Evolutionary conservation across 2,329 filamentous ascomycete genomes (phyloP), one percentile per base, ranked within the genome.

Genomic region (Rhytidhysteron rufulum): DNA sequence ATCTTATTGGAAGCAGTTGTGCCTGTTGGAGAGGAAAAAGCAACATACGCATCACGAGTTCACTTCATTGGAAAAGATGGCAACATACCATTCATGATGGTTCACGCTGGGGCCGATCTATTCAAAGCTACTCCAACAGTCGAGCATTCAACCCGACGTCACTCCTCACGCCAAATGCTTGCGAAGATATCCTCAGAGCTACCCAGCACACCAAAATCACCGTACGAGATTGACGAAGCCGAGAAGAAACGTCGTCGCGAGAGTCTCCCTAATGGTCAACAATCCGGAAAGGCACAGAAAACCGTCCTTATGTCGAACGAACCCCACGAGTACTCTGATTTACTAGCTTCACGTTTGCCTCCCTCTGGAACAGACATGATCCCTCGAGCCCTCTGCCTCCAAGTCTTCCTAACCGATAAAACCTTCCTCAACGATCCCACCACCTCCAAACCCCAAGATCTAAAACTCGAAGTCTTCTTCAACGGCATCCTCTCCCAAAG

Each of bases 391-490:
- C 58, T 66, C 13, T 40, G 49, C 2, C 47, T 66, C 1, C 58
- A 64, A 21, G 47, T 66, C 29, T 45, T 53, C 10, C 47, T 68
- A 11, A 55, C 51, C 5, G 45, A 58, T 7, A 54, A 58, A 37
- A 49, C 63, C 1, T 66, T 64, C 34, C 17, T 53, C 2, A 48
- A 42, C n/a, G 47, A 51, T 16, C 47, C 58, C 10, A 36, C 37
- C 15, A 34, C 40, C 25, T 44, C 38, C 9, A 48, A 40, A 18
- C 49, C 48, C n/a, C 55, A 58, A 16, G 62, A 69, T 24, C 42
- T 74, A 37, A 72, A 71, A 49, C 61, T 73, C 31, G 71, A 74
- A n/a, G 62, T 74, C 4, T 68, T 70, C 47, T 57, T 72, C 50
- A 74, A 75, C 40, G 72, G 72, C 27, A 51, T 63, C 21, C 56